Conservation (phyloP, 768 basidiomycete genomes). For the Kwoniella sp. region DNA sequence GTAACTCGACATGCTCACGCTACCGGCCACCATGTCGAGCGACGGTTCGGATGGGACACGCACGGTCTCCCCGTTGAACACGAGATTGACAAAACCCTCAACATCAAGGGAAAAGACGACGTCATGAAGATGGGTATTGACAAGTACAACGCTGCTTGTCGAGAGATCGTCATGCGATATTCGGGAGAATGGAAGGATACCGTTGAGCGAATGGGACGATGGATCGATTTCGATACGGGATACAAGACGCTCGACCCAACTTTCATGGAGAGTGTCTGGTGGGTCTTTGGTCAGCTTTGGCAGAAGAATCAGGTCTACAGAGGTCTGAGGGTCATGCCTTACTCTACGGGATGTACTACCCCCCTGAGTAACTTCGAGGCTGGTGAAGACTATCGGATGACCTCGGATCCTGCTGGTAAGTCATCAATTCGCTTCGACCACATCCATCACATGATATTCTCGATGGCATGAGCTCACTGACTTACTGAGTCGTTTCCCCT, state of each 20-base stretch:
- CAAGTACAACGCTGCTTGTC: constrained; percentile 95
- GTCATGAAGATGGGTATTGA: constrained; percentile 94
- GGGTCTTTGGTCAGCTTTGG: constrained; percentile 95
- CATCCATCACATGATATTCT: not conserved
- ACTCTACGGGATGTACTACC: constrained; percentile 93
- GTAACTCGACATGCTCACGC: constrained; percentile 94
- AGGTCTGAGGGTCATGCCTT: constrained; percentile 94
- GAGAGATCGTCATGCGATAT: constrained; percentile 96
- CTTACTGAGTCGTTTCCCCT: constrained; percentile 3
- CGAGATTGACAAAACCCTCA: constrained; percentile 95
- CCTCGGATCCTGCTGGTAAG: constrained; percentile 86
- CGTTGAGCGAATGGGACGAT: constrained; percentile 96
- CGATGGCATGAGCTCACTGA: too few species aligned
- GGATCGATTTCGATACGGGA: constrained; percentile 99
- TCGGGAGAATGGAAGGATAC: constrained; percentile 89
- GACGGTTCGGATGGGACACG: constrained; percentile 98
- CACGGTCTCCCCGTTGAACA: constrained; percentile 98
- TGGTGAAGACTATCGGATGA: constrained; percentile 84
- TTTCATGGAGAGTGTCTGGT: constrained; percentile 99
- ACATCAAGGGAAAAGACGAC: constrained; percentile 88
- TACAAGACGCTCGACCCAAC: constrained; percentile 93
- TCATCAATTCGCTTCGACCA: constrained; percentile 3
- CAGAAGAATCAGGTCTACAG: constrained; percentile 89
- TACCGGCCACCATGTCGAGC: constrained; percentile 85
- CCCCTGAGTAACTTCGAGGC: constrained; percentile 98